phyloP scores from a whole-genome alignment of 345 rosid genomes.

The Pseudoturritis turrita region DNA sequence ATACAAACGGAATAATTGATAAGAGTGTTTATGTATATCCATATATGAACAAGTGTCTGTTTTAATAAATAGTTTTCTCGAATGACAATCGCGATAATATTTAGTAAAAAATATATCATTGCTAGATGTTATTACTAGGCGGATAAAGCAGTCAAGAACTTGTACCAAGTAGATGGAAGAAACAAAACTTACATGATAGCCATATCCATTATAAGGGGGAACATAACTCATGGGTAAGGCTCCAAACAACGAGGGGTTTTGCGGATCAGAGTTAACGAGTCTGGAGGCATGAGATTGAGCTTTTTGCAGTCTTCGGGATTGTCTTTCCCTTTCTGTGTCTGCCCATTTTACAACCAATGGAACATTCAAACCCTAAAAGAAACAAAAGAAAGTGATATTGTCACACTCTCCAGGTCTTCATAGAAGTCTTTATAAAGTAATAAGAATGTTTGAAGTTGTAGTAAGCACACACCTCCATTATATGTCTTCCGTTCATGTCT shows the following conservation, averaged over 20 bases:
- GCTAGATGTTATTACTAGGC: background rate
- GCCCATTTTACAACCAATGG: conserved; percentile 99
- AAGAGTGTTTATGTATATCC: background rate
- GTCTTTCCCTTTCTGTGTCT: conserved; percentile 97
- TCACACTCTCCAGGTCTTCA: background rate
- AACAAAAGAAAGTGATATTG: conserved; percentile 18
- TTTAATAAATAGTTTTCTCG: background rate
- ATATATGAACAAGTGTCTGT: background rate
- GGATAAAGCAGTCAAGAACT: background rate
- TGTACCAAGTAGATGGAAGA: background rate
- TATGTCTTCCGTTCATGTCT: conserved; percentile 82
- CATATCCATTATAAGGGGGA: conserved; percentile 80
- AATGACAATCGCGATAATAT: background rate
- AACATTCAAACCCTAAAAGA: conserved; percentile 78
- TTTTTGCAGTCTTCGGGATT: conserved; percentile 82
- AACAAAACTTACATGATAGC: conserved; percentile 64
- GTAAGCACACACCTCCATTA: conserved; percentile 78
- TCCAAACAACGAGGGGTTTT: conserved; percentile 79
- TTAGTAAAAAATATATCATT: background rate
- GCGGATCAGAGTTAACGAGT: conserved; percentile 54
- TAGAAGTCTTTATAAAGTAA: background rate
- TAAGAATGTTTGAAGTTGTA: background rate
- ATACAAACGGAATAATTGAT: too few species aligned
- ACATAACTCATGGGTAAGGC: conserved; percentile 82
- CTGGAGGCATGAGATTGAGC: conserved; percentile 61